phyloP scores from a whole-genome alignment of 2,329 filamentous ascomycete genomes.

The Chaetomium olivaceum region DNA sequence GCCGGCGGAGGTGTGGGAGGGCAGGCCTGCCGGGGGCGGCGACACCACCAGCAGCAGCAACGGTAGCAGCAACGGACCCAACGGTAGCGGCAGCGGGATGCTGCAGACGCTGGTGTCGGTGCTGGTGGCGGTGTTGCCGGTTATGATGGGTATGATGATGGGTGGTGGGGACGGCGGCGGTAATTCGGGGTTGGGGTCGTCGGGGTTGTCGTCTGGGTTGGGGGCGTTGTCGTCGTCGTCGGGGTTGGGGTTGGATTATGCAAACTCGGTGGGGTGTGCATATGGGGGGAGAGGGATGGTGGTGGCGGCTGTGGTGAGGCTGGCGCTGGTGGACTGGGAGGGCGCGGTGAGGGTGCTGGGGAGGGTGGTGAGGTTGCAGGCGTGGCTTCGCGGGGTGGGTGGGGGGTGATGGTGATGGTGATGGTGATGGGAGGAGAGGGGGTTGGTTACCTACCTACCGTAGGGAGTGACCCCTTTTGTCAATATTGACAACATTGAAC shows the following conservation, averaged over 20 bases:
- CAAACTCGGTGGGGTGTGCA: not conserved
- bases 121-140: conserved; percentile 8
- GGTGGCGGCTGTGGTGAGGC: conserved; percentile 18
- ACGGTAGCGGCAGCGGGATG: no score
- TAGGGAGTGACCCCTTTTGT: no score
- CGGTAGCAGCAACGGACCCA: no score
- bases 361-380: conserved; percentile 17
- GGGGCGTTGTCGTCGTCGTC: no score
- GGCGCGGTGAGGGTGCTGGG: conserved; percentile 1
- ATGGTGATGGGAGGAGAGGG: not conserved
- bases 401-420: not conserved
- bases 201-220: no score
- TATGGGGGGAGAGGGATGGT: conserved; percentile 11
- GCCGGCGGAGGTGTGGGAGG: conserved; percentile 19
- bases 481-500: no score
- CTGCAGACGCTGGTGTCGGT: conserved; percentile 9
- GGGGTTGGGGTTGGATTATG: not conserved
- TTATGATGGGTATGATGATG: not conserved
- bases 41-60: no score
- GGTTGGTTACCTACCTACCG: no score
- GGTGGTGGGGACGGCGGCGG: not conserved
- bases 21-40: no score
- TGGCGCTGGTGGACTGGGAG: conserved; percentile 18
- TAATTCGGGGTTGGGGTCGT: not conserved
- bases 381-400: not conserved